Base-by-base conservation (phyloP, 208 protist species). In the Phytomonas francai region DNA sequence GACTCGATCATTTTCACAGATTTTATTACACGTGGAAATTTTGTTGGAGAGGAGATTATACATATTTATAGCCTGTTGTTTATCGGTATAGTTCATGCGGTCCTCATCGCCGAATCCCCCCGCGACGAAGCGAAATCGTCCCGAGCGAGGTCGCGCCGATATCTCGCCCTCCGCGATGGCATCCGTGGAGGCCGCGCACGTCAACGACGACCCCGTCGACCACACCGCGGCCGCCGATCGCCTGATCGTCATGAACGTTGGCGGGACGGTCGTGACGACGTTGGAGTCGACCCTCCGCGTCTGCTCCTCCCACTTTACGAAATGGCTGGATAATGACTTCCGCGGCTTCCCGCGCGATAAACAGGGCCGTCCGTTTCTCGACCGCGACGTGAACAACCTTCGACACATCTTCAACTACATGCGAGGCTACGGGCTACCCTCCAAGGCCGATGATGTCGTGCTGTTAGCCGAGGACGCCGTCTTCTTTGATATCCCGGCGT, bases 351-450 rank as follows among this genome's bases (percentile, higher is more conserved):
- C 91, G n/a, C 84, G 82, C 27, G 91, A 96, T 65, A 27, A 59
- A 28, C 76, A 81, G 14, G 88, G 87, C 6, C 78, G 82, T 70
- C 88, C 87, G 1, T 96, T 94, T 59, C 76, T 96, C 59, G 91
- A 96, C 71, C 84, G 91, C 36, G 91, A 96, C 63, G 72, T 82
- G 0, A 72, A 71, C 33, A 94, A 83, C 56, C 94, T 96, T 68
- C 34, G 74, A 12, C 77, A 88, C 59, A 81, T 96, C 34, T 60
- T 96, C 33, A 93, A 93, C 78, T 94, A 88, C 70, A 70, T 94
- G 63, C 85, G 88, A 4, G 91, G 91, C 57, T 96, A 96, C 63
- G 87, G 80, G 12, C 59, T 95, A 42, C 85, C 87, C 0, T 71
- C 69, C 30, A 77, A 80, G 59, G 77, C 85, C 7, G 79, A 79